Base-by-base conservation (phyloP, 345 rosid species). In the Syzygium oleosum region DNA sequence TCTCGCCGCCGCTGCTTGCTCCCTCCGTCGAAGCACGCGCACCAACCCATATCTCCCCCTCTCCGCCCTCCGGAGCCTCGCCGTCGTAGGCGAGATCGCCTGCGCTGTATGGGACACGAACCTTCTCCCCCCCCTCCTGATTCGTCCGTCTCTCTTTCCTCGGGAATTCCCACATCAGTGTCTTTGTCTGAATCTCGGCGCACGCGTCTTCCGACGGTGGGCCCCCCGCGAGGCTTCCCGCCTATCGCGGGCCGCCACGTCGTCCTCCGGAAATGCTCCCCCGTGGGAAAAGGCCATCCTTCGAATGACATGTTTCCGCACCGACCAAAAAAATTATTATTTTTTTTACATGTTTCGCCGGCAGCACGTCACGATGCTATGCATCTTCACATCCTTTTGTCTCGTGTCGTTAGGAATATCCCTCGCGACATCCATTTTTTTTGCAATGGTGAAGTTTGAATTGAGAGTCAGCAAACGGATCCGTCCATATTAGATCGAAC, bases 11-110 rank as follows among this genome's bases (percentile, higher is more conserved):
- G 91, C 86, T 91, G 91, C 88, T 93, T 95, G 85, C 85, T 88
- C 10, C 91, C 94, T 58, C 96, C 97, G 88, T 88, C 93, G 91
- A 97, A 94, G 92, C 99, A 96, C 52, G 92, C 92, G 88, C 95
- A 95, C 87, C 99, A 96, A 77, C 94, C 95, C 94, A 95, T 94
- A 88, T 53, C 87, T 41, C 51, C 38, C 6, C 29, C 38, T 4
- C 29, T 13, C 55, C 38, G 13, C 12, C 12, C 38, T 54, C 5
- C 52, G 52, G 51, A 21, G 51, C 87, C 53, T 52, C 19, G 31
- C 58, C 29, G 59, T 17, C 3, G 46, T 6, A 5, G 7, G 46
- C 46, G 46, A 43, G 46, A 43, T 43, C 46, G 46, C 46, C 46
- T 1, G 46, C 46, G 46, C 46, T 43, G 6, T 43, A 5, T 3